Percentiles rank a stretch among this genome's conserved stretches.
Conservation (phyloP, 1,284 basidiomycete genomes). For the Cerrena zonata region DNA sequence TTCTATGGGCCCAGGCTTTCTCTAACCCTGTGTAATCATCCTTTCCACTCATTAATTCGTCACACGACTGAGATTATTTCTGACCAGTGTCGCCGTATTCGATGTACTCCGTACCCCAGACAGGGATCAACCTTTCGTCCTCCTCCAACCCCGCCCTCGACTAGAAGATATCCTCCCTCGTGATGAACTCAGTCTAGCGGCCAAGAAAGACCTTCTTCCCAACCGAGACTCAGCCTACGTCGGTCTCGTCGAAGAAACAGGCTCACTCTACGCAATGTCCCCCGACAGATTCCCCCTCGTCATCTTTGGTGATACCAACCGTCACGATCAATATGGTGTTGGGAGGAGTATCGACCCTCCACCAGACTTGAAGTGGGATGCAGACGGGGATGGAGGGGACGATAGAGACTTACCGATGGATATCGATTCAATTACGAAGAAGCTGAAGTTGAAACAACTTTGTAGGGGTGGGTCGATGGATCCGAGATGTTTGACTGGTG, state of each 20-base stretch:
- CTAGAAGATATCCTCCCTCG: constrained; percentile 58
- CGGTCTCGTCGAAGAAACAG: constrained; percentile 64
- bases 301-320: constrained; percentile 51
- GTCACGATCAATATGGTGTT: constrained; percentile 17
- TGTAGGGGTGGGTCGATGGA: constrained; percentile 38
- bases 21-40: constrained; percentile 46
- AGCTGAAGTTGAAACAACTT: constrained; percentile 25
- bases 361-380: constrained; percentile 18
- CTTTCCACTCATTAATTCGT: constrained; percentile 4
- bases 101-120: constrained; percentile 56
- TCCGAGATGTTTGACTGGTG: constrained; percentile 56
- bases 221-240: constrained; percentile 62
- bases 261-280: constrained; percentile 75
- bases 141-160: constrained; percentile 71
- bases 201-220: constrained; percentile 33
- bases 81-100: constrained; percentile 68
- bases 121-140: constrained; percentile 58
- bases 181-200: constrained; percentile 33
- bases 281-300: constrained; percentile 70
- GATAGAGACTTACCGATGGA: constrained; percentile 34
- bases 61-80: neutral
- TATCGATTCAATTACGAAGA: constrained; percentile 43
- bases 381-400: constrained; percentile 12
- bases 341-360: constrained; percentile 33
- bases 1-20: constrained; percentile 58